A percentile compares a stretch with the other conserved stretches of the same genome.
Evolutionary conservation across 2,329 filamentous ascomycete species (phyloP).

Genomic region (Diaporthe vexans): DNA sequence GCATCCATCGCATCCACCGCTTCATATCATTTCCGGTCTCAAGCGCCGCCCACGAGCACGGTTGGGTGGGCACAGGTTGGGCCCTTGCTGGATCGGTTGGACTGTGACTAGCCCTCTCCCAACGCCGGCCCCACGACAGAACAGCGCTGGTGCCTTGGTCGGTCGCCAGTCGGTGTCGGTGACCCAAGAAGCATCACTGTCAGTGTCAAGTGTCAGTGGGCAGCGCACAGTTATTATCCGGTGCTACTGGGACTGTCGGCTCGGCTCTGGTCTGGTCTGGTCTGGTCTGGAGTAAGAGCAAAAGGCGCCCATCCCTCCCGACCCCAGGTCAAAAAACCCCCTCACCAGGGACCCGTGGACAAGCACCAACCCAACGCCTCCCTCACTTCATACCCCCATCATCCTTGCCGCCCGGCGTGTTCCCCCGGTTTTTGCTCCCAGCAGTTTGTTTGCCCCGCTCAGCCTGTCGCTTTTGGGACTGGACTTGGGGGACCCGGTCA

Average conservation of each 20-base stretch:
- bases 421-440: constrained; percentile 38
- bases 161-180: constrained; percentile 20
- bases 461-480: constrained; percentile 38
- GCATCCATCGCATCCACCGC: constrained; percentile 3
- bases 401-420: constrained; percentile 39
- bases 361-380: constrained; percentile 25
- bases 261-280: constrained; percentile 19
- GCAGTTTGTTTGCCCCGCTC: constrained; percentile 40
- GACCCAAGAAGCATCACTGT: too few relatives aligned
- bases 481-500: constrained; percentile 37
- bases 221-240: not conserved
- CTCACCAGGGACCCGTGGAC: constrained; percentile 31
- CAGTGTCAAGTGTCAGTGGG: constrained; percentile 11
- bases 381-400: constrained; percentile 26
- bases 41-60: constrained; percentile 19
- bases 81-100: constrained; percentile 17
- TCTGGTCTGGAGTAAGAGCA: constrained; percentile 29
- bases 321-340: constrained; percentile 33
- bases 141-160: constrained; percentile 31
- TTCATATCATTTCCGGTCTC: constrained; percentile 20
- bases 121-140: constrained; percentile 17
- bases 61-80: constrained; percentile 17
- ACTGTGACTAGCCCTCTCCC: constrained; percentile 26
- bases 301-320: constrained; percentile 14
- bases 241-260: constrained; percentile 10